Evolutionary conservation across 306 rosid species (phyloP), one percentile per base, ranked within the genome.

Genomic region (Biancaea sappan): DNA sequence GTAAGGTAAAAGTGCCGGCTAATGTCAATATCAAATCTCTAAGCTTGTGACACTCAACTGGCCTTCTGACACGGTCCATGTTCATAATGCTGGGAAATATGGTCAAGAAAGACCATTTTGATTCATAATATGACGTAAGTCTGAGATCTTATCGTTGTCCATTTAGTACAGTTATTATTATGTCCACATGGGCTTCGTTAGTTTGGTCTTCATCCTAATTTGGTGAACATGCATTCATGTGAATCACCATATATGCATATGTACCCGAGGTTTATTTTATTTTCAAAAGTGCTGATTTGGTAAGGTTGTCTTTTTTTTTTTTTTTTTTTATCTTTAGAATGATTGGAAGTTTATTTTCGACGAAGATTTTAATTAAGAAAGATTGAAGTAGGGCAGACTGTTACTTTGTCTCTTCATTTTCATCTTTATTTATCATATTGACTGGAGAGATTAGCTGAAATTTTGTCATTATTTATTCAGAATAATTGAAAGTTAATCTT

Each of bases 51-150:
- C n/a, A n/a, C n/a, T n/a, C n/a, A n/a, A 84, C 76, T 59, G 87
- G 87, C 2, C 66, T 84, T 63, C 80, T 84, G 5, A 84, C 87
- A 18, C 80, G 80, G 9, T 80, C 84, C 9, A 80, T 84, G 87
- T 80, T 84, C 82, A 77, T 84, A 40, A 80, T 84, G 87, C 50
- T 84, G 25, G 84, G 84, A 1, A 77, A 84, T 46, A 77, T 84
- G 87, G 60, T 80, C 83, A 84, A 84, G 74, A 84, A 69, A 53
- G 82, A 84, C 38, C 87, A 84, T 48, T 54, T 84, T 48, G 85
- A 84, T 73, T 11, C 82, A 4, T 61, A 31, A 12, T 4, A 24
- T 16, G 59, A 62, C 19, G 87, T 76, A 76, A 76, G 87, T 79
- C 3, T 65, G 6, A 14, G 1, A n/a, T 61, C 2, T 34, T 34